A percentile compares a stretch with the other conserved stretches of the same genome.
These are phyloP conservation scores for Entomortierella chlamydospora DNA, from an alignment of 192 early-diverging fungal species.

Conservation along the genomic window DNA sequence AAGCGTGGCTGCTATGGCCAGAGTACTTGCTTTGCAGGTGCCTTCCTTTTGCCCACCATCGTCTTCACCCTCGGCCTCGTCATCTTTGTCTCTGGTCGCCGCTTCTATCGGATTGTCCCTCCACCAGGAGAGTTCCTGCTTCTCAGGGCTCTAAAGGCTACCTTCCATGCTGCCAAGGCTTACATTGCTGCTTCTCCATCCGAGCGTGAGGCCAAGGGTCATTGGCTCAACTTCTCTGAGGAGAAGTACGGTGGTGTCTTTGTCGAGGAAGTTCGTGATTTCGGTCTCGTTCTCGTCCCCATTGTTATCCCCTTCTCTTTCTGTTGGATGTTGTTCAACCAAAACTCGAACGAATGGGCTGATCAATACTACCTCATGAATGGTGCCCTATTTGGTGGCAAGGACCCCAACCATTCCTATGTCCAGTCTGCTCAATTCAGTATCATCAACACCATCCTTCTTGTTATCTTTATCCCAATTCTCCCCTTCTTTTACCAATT, in stretches of 20 bases:
- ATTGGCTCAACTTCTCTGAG: slow-evolving; percentile 60
- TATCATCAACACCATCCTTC: slow-evolving; percentile 60
- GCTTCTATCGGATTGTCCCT: slow-evolving; percentile 71
- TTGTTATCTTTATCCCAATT: slow-evolving; percentile 67
- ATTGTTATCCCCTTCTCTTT: slow-evolving; percentile 43
- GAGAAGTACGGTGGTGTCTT: slow-evolving; percentile 54
- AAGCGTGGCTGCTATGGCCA: slow-evolving; percentile 51
- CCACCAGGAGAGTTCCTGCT: slow-evolving; percentile 69
- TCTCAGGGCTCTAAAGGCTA: slow-evolving; percentile 53
- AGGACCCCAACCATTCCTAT: neutral
- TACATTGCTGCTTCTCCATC: slow-evolving; percentile 17
- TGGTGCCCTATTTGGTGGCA: slow-evolving; percentile 46
- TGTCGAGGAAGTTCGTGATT: slow-evolving; percentile 38
- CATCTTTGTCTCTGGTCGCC: slow-evolving; percentile 64
- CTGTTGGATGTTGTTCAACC: slow-evolving; percentile 58
- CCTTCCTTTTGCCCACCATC: slow-evolving; percentile 54
- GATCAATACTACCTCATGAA: slow-evolving; percentile 54
- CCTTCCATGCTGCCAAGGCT: slow-evolving; percentile 19
- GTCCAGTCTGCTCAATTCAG: slow-evolving; percentile 30
- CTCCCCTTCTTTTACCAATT: slow-evolving; percentile 65
- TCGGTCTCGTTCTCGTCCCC: slow-evolving; percentile 41
- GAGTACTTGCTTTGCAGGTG: slow-evolving; percentile 57
- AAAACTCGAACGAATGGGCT: slow-evolving; percentile 55
- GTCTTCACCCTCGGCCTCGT: slow-evolving; percentile 56
- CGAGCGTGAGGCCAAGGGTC: slow-evolving; percentile 43